Evolutionary conservation across 2,329 filamentous ascomycete genomes (phyloP).

Genomic region (Mollisiaceae sp.): DNA sequence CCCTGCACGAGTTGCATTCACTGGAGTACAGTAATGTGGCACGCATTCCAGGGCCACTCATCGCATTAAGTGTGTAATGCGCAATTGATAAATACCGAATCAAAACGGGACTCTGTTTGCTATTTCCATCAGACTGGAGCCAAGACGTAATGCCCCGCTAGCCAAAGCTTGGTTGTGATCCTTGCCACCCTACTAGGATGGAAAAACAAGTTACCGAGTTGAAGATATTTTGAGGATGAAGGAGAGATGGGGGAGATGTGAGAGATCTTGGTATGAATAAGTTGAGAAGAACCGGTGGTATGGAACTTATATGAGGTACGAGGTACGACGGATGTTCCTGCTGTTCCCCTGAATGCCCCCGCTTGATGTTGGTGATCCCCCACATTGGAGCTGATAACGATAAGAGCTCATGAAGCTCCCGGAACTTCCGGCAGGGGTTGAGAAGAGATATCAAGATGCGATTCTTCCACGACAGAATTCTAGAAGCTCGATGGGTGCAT

Average conservation of each 20-base stretch:
- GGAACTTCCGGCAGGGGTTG: neutral
- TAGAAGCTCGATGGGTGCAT: neutral
- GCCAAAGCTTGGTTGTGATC: slow-evolving; percentile 20
- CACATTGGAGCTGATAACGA: slow-evolving; percentile 15
- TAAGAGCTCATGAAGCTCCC: neutral
- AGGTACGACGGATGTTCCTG: neutral
- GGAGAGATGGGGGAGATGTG: neutral
- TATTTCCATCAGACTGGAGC: slow-evolving; percentile 1
- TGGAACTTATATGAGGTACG: neutral
- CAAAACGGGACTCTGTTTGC: neutral
- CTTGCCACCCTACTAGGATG: neutral
- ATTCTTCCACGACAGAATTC: neutral
- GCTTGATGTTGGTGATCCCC: slow-evolving; percentile 18
- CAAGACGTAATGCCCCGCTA: slow-evolving; percentile 24
- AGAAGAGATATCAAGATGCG: slow-evolving; percentile 10
- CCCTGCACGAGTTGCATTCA: neutral
- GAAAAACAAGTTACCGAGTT: neutral
- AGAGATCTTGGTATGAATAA: neutral
- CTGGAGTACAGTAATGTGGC: slow-evolving; percentile 7
- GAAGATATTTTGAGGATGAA: neutral
- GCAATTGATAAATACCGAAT: neutral
- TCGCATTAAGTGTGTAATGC: neutral
- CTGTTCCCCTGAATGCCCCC: slow-evolving; percentile 4
- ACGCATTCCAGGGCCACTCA: neutral
- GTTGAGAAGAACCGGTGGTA: neutral